Base-by-base conservation (phyloP, 208 protist species). In the Sergeia podlipaevii region DNA sequence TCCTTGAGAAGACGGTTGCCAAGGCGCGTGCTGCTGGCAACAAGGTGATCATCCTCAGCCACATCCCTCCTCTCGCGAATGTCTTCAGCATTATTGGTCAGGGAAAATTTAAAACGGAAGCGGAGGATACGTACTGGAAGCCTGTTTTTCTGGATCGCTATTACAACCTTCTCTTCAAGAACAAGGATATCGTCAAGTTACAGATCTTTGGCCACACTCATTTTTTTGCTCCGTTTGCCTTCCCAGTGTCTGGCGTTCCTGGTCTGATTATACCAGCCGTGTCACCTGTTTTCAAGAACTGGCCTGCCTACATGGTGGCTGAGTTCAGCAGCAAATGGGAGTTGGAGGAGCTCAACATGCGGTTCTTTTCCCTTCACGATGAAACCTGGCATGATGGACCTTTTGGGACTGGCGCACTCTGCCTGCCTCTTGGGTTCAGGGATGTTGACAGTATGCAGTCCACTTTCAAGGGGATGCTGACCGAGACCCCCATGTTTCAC, bases 151-250 rank as follows among this genome's bases (percentile, higher is more conserved):
- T 74, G 48, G 44, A n/a, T 1, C 15, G 28, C 17, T 95, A 87
- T 60, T 55, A 70, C 23, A 33, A 6, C 5, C 50, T 91, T 24
- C 66, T 95, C 18, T n/a, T 18, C 15, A 41, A 67, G 21, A 81
- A 81, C 62, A 58, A 36, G 2, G 64, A 76, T 21, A 63, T 53
- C 6, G 48, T 95, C 0, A 60, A 33, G 8, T 1, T 79, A 6
- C 83, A 91, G 59, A 33, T 95, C 20, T 95, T 78, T 34, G 87
- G 80, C 28, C 87, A 95, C 60, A 72, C 69, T 2, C 87, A 95
- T 61, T 34, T 66, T 38, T 90, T 91, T 60, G 60, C 44, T 1
- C 65, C 69, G 28, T 49, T 82, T 27, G 70, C 70, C 34, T 38
- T 72, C 43, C 18, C 51, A 2, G 26, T 24, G 2, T 59, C 50